phyloP scores from a whole-genome alignment of 2,329 filamentous ascomycete species.

The Pseudopyricularia cyperi region DNA sequence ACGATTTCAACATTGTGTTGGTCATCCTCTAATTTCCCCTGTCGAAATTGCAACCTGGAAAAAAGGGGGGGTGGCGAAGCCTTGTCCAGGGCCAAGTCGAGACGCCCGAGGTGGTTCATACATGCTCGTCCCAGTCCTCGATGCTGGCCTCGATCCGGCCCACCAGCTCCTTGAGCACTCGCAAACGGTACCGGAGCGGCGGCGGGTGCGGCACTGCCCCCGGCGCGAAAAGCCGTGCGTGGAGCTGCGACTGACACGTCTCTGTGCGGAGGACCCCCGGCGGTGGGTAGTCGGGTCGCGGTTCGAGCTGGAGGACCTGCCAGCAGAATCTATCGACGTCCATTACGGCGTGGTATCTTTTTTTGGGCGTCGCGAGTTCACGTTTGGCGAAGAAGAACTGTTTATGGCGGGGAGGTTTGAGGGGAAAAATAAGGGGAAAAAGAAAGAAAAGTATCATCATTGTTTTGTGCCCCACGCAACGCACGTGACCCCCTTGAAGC shows the following conservation, averaged over 20 bases:
- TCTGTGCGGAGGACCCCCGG: conserved; percentile 42
- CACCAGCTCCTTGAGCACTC: conserved; percentile 62
- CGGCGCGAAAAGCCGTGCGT: conserved; percentile 51
- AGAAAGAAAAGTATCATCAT: neutral
- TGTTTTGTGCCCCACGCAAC: neutral
- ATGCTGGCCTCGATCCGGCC: conserved; percentile 60
- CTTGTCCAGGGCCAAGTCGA: no score
- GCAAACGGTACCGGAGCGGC: conserved; percentile 55
- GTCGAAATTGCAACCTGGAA: no score
- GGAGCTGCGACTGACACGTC: conserved; percentile 53
- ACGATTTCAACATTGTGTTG: no score
- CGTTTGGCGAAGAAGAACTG: neutral
- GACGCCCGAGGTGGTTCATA: no score
- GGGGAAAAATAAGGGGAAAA: neutral
- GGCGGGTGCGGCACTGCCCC: conserved; percentile 42
- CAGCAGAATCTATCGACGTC: conserved; percentile 36
- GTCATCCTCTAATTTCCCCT: no score
- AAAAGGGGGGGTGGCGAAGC: no score
- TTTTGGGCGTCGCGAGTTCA: neutral
- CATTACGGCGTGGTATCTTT: neutral
- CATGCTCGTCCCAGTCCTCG: conserved; percentile 74
- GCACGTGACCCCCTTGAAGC: neutral
- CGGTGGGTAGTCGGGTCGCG: conserved; percentile 50
- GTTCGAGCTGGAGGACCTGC: conserved; percentile 70
- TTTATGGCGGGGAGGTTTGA: neutral